phyloP scores from a whole-genome alignment of 805 yeast genomes.

The Kodamaea fukazawae region DNA sequence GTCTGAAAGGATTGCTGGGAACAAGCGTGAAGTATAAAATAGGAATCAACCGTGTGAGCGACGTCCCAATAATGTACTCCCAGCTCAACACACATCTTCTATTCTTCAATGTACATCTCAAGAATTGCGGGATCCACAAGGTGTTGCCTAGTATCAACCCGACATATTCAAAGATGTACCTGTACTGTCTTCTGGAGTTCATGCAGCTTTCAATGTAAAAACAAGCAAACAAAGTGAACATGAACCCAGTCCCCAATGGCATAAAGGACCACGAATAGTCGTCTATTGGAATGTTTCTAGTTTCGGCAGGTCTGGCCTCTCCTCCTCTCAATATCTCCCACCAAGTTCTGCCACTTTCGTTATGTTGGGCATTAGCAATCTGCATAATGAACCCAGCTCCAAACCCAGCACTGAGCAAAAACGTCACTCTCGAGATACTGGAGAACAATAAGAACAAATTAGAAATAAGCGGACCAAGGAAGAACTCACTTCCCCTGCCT shows the following conservation, averaged over 20 bases:
- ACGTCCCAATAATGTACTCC: conserved; percentile 72
- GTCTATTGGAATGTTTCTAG: conserved; percentile 13
- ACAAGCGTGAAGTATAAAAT: conserved; percentile 56
- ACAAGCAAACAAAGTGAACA: conserved; percentile 33
- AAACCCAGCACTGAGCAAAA: conserved; percentile 68
- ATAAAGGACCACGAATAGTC: conserved; percentile 24
- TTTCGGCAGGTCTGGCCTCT: conserved; percentile 12
- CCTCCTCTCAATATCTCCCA: conserved; percentile 63
- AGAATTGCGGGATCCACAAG: conserved; percentile 86
- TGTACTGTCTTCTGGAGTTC: conserved; percentile 52
- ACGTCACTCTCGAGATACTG: conserved; percentile 65
- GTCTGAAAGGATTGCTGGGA: conserved; percentile 63
- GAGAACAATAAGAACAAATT: conserved; percentile 61
- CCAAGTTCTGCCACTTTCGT: conserved; percentile 65
- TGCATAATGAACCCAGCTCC: conserved; percentile 71
- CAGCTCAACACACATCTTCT: conserved; percentile 62
- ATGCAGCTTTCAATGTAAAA: conserved; percentile 32
- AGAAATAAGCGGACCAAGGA: conserved; percentile 1
- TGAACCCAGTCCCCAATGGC: conserved; percentile 26
- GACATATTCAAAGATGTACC: conserved; percentile 57
- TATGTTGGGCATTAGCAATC: conserved; percentile 66
- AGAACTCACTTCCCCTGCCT: conserved; percentile 48
- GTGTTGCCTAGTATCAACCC: conserved; percentile 57
- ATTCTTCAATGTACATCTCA: conserved; percentile 71
- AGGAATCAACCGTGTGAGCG: conserved; percentile 62